Conservation (phyloP, 768 basidiomycete species). For the Termitomyces sp. region DNA sequence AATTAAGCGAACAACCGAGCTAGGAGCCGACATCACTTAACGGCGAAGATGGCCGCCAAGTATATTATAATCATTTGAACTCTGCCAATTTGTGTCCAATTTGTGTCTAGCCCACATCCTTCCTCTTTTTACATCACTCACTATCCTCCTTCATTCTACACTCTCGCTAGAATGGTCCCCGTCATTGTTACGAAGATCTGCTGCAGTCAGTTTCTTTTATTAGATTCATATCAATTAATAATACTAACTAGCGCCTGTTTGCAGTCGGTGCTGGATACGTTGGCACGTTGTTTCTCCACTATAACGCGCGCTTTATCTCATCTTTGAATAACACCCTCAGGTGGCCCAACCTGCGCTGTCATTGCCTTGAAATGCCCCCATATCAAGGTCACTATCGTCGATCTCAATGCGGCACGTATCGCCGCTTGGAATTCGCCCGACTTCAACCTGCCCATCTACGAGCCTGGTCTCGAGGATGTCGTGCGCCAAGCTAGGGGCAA, state of each 20-base stretch:
- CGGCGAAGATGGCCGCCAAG: neutral
- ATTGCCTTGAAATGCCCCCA: constrained; percentile 92
- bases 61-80: neutral
- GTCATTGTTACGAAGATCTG: constrained; percentile 75
- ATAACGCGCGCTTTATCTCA: neutral
- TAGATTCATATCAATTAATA: neutral
- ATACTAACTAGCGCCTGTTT: constrained; percentile 12
- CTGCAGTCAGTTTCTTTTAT: constrained; percentile 60
- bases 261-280: constrained; percentile 90
- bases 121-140: neutral
- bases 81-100: neutral
- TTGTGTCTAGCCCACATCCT: neutral
- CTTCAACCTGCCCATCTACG: constrained; percentile 90
- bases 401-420: constrained; percentile 90
- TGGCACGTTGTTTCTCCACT: constrained; percentile 41
- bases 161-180: constrained; percentile 35
- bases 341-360: constrained; percentile 93
- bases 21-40: neutral
- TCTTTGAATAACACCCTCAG: constrained; percentile 28
- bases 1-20: neutral
- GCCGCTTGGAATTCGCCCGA: constrained; percentile 94
- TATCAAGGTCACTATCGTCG: constrained; percentile 95
- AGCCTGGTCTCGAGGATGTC: constrained; percentile 91
- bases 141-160: constrained; percentile 4
- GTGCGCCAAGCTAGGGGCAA: constrained; percentile 83